Percentiles rank a stretch among this genome's conserved stretches.
These are phyloP conservation scores for Chlamydomonas sp. DNA, from an alignment of 139 green algal species.

Conservation along the genomic window DNA sequence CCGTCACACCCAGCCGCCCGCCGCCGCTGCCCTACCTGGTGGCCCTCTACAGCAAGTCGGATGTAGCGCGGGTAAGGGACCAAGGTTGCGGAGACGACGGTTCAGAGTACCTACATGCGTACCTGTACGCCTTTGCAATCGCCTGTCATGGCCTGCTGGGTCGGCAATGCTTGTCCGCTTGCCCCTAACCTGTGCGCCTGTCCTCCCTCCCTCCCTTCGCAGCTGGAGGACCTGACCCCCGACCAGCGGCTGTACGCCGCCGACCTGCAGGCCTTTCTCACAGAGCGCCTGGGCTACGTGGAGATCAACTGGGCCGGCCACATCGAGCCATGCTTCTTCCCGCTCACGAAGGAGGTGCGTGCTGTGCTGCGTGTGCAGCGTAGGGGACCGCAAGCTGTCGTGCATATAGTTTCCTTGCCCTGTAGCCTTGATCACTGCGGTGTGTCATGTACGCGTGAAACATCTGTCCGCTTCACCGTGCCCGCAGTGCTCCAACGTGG, in stretches of 20 bases:
- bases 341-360: constrained; percentile 30
- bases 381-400: no score
- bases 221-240: constrained; percentile 22
- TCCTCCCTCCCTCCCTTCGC: not conserved
- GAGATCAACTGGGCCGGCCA: constrained; percentile 42
- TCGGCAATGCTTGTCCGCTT: no score
- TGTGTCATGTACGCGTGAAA: no score
- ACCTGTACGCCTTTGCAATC: not conserved
- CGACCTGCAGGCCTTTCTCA: constrained; percentile 13
- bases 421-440: no score
- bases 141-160: no score
- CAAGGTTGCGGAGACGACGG: not conserved
- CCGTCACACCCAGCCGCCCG: not conserved
- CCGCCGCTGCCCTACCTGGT: constrained; percentile 17
- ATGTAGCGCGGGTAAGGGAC: constrained; percentile 12
- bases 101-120: not conserved
- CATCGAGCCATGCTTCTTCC: constrained; percentile 40
- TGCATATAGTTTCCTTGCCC: no score
- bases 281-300: constrained; percentile 34
- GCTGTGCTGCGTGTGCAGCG: not conserved
- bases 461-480: no score
- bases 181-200: no score
- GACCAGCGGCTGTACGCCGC: constrained; percentile 15
- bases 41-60: constrained; percentile 1
- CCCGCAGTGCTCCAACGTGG: constrained; percentile 19